These are phyloP conservation scores for Fusarium sambucinum DNA, from an alignment of 2,329 filamentous ascomycete species.

Conservation along the genomic window DNA sequence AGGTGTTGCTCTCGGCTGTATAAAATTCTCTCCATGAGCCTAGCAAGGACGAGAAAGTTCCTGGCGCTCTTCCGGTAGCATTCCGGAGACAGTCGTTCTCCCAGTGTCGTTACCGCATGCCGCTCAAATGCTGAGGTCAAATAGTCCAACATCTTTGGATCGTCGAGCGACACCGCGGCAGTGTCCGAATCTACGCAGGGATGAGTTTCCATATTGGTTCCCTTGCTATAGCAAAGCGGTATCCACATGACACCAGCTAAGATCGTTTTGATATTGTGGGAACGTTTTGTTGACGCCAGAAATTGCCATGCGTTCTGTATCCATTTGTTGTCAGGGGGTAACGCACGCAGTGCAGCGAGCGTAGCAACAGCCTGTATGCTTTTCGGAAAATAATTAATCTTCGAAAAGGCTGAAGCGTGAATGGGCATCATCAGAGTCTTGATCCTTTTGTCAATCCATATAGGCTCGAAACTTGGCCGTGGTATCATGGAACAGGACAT, in stretches of 20 bases:
- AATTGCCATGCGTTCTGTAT: not conserved
- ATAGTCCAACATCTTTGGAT: slow-evolving; percentile 5
- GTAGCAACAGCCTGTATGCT: not conserved
- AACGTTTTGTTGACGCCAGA: not conserved
- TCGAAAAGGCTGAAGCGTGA: not conserved
- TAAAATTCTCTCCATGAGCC: fast-evolving
- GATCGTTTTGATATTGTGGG: not conserved
- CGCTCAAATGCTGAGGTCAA: not conserved
- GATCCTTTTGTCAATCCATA: not conserved
- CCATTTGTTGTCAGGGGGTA: not conserved
- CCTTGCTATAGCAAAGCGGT: not conserved
- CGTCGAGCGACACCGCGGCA: slow-evolving; percentile 7
- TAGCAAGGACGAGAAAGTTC: not conserved
- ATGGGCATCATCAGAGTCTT: slow-evolving; percentile 1
- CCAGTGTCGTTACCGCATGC: not conserved
- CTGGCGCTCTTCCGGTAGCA: not conserved
- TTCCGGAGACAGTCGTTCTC: not conserved
- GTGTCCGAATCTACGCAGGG: slow-evolving; percentile 2
- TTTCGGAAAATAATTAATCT: not conserved
- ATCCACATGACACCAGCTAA: not conserved
- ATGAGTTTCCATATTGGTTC: not conserved
- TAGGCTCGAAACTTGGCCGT: not conserved
- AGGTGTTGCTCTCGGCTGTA: fast-evolving
- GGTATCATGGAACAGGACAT: too few relatives aligned
- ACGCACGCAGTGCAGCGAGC: not conserved